Base-by-base conservation (phyloP, 805 yeast species). In the Candida xyloterini region DNA sequence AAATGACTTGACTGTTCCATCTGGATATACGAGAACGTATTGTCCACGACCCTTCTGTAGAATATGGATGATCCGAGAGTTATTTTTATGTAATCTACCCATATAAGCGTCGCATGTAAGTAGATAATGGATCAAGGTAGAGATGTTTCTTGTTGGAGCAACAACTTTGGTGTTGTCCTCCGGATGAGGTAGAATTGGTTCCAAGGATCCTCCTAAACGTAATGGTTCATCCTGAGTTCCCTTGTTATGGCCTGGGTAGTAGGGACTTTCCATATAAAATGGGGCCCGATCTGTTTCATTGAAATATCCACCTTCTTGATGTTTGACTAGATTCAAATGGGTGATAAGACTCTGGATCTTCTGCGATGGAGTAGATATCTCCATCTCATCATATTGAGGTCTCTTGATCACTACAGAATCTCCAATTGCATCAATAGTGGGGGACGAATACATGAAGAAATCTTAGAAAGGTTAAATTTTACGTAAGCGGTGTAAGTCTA, bases 291-390 rank as follows among this genome's bases (percentile, higher is more conserved):
- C 80, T 1, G 82, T 77, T 46, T 77, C 80, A 35, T 64, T 73
- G 52, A 69, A 77, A 50, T 69, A 77, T 0, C 81, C 82, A 34
- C 81, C 81, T 55, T 76, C 81, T 38, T 64, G 70, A 53, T 77
- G 81, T 15, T 66, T 65, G 7, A 60, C 51, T 15, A 75, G 52
- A 4, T 59, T 46, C 33, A 70, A 57, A 8, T 62, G 56, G 9
- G 59, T 44, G 30, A 71, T 69, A 14, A 73, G 45, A n/a, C 54
- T 46, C 16, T 51, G 46, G 14, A 70, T 53, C 4, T 38, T 28
- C 0, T 33, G 11, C 3, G 60, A 48, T 21, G 59, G 55, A 10
- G 20, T 30, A 1, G 27, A 27, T 2, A 59, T 37, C 2, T 44
- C 42, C 7, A 42, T 46, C 5, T 15, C 11, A 6, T 27, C 29